phyloP scores from a whole-genome alignment of 73 alveolate species.

The Uronychia setigera region DNA sequence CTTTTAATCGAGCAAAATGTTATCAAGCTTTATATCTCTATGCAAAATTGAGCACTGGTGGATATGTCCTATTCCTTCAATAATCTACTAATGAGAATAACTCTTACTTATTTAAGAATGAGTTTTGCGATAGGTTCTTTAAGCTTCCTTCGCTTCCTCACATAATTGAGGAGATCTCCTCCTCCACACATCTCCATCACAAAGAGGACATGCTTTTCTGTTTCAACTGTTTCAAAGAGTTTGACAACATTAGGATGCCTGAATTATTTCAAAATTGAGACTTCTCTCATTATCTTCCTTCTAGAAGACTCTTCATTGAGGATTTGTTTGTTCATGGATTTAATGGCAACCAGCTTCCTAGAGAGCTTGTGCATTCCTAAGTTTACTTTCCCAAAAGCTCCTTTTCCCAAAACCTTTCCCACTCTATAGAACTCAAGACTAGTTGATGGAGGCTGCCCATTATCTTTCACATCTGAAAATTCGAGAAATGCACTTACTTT shows the following conservation, averaged over 20 bases:
- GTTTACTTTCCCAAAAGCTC: conserved; percentile 79
- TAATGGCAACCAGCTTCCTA: conserved; percentile 73
- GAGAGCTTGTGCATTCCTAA: conserved; percentile 73
- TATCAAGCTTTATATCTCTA: conserved; percentile 85
- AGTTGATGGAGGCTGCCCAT: conserved; percentile 49
- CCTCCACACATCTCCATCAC: conserved; percentile 57
- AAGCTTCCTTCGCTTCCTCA: conserved; percentile 47
- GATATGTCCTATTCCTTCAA: conserved; percentile 79
- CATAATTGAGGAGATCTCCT: conserved; percentile 49
- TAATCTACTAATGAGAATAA: conserved; percentile 32
- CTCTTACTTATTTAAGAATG: conserved; percentile 43
- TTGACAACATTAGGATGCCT: conserved; percentile 60
- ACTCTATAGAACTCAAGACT: conserved; percentile 60
- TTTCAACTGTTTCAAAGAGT: conserved; percentile 47
- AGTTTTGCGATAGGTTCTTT: conserved; percentile 70
- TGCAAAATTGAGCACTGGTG: conserved; percentile 73
- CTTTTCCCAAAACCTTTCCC: conserved; percentile 74
- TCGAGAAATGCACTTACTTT: neutral
- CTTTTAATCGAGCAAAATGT: conserved; percentile 79
- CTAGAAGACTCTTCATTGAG: conserved; percentile 34
- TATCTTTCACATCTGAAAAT: neutral
- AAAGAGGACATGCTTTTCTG: conserved; percentile 31
- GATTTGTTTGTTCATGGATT: conserved; percentile 62
- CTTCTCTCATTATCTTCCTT: conserved; percentile 43
- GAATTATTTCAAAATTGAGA: conserved; percentile 22